Base-by-base conservation (phyloP, 352 stramenopile species). In the Globisporangium polare region DNA sequence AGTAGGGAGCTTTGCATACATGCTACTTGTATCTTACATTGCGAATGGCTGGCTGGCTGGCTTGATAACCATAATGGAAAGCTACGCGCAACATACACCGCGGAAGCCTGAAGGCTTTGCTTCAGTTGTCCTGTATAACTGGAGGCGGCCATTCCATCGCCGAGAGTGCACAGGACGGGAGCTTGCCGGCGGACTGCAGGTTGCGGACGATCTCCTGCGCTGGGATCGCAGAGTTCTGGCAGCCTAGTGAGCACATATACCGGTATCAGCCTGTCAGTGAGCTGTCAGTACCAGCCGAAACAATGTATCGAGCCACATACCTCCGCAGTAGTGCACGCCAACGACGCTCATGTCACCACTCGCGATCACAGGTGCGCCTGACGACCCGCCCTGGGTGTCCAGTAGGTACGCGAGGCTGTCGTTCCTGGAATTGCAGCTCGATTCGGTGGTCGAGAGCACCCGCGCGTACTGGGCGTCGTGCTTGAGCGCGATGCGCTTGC, bases 401-500 rank as follows among this genome's bases (percentile, higher is more conserved):
- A 88, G 62, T 18, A 62, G 20, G 63, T 88, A 88, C 6, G 65
- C 77, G 17, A 85, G 33, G 35, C 63, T 74, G n/a, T 78, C 62
- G 20, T 58, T 68, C 5, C 27, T 51, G 3, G 17, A 12, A 15
- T 78, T 83, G 60, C 77, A 86, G 27, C 72, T 76, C 1, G 46
- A 2, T n/a, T 72, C 66, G 3, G 12, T 58, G 2, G 74, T 18
- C 8, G 72, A 69, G 20, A 49, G 58, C 22, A 86, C 64, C 31
- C 37, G 31, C 2, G 66, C 76, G 50, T 72, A 83, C 6, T 46
- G 13, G 0, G 49, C 52, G 43, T 46, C 42, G 20, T 71, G 53
- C 60, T 88, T 88, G 55, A 85, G 46, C 0, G 74, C 76, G 18
- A 88, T 62, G 35, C 72, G 75, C 58, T 83, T 88, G n/a, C 73